These are phyloP conservation scores for Bassia scoparia DNA, from an alignment of 148 eudicot genomes.

Conservation along the genomic window DNA sequence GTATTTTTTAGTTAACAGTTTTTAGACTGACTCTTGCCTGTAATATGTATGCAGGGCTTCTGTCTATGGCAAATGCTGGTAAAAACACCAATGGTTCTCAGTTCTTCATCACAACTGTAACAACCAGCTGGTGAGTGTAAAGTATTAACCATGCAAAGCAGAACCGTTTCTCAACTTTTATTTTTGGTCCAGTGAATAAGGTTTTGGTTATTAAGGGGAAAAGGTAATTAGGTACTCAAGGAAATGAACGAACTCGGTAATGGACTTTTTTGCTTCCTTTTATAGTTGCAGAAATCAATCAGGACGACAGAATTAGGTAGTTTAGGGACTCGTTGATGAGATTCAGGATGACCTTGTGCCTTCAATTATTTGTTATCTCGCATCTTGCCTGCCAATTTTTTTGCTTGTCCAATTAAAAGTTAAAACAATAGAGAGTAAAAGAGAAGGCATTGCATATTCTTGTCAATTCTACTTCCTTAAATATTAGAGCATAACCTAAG, in stretches of 20 bases:
- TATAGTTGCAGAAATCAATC: too few species aligned
- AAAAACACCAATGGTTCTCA: constrained; percentile 90
- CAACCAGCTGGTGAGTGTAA: constrained; percentile 76
- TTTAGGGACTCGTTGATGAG: too few species aligned
- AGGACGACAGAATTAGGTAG: too few species aligned
- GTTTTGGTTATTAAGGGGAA: too few species aligned
- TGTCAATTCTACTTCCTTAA: background rate
- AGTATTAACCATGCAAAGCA: too few species aligned
- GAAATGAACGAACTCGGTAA: too few species aligned
- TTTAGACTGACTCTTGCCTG: background rate
- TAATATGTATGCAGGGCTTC: constrained; percentile 46
- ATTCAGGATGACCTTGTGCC: too few species aligned
- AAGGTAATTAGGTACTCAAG: too few species aligned
- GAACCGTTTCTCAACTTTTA: background rate
- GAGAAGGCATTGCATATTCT: background rate
- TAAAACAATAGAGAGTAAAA: background rate
- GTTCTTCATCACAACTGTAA: constrained; percentile 93
- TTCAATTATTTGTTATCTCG: too few species aligned
- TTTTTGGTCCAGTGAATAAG: too few species aligned
- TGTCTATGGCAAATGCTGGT: constrained; percentile 98
- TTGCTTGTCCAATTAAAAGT: background rate
- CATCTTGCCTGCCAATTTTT: background rate
- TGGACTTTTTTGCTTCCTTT: background rate
- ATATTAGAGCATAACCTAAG: background rate
- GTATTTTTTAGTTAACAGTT: background rate